Percentiles rank a stretch among this genome's conserved stretches.
These are phyloP conservation scores for Cystofilobasidium bisporidii DNA, from an alignment of 768 basidiomycete genomes.

Conservation along the genomic window DNA sequence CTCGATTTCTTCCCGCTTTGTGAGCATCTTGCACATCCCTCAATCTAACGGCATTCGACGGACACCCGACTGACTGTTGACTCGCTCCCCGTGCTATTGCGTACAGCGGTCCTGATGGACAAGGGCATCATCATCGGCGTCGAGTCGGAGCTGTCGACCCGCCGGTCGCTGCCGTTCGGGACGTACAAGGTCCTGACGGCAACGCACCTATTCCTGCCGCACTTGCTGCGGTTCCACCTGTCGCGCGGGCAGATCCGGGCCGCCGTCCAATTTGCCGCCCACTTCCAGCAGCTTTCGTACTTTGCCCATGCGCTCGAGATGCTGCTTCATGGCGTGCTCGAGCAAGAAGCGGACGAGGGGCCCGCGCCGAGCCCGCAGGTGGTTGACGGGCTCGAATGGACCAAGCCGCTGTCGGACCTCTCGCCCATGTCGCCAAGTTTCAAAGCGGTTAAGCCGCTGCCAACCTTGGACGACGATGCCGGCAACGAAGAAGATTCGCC, in stretches of 20 bases:
- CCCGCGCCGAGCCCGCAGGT: constrained; percentile 13
- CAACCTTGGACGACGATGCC: not conserved
- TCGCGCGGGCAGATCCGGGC: constrained; percentile 48
- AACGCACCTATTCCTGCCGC: constrained; percentile 86
- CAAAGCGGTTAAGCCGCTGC: not conserved
- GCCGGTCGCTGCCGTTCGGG: constrained; percentile 69
- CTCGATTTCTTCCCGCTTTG: constrained; percentile 94
- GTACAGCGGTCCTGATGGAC: constrained; percentile 87
- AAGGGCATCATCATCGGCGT: constrained; percentile 97
- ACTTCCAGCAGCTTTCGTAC: constrained; percentile 80
- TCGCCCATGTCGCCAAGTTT: constrained; percentile 11
- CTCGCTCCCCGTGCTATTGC: constrained; percentile 40
- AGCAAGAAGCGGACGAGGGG: constrained; percentile 54
- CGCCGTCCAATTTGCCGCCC: constrained; percentile 73
- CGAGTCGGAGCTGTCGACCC: constrained; percentile 71
- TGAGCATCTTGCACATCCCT: constrained; percentile 42
- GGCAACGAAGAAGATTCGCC: not conserved
- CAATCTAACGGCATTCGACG: constrained; percentile 3
- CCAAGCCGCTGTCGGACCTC: constrained; percentile 20
- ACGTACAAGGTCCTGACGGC: constrained; percentile 83
- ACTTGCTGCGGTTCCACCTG: constrained; percentile 75
- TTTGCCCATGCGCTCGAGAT: constrained; percentile 92
- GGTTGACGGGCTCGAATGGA: constrained; percentile 23
- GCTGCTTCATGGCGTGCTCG: constrained; percentile 82
- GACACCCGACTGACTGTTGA: constrained; percentile 53